Percentiles rank a stretch among this genome's conserved stretches.
phyloP scores from a whole-genome alignment of 805 yeast genomes.

The Lipomyces kockii region DNA sequence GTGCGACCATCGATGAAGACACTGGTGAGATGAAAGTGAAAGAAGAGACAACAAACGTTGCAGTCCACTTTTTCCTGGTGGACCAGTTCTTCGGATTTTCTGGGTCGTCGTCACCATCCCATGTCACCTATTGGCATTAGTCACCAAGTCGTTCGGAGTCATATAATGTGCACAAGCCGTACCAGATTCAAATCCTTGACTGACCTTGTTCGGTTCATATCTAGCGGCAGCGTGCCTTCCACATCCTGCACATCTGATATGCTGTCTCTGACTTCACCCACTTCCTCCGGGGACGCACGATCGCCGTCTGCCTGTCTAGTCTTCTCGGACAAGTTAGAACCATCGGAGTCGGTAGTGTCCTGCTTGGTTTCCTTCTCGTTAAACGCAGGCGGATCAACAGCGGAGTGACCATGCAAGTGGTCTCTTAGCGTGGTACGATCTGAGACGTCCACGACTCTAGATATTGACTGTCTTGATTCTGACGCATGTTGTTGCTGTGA shows the following conservation, averaged over 20 bases:
- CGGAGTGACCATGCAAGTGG: no score
- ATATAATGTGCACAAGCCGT: neutral
- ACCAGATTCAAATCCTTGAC: neutral
- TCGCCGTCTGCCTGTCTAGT: no score
- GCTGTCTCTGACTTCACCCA: no score
- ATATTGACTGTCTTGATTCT: no score
- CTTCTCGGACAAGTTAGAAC: no score
- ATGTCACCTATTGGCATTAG: slow-evolving; percentile 12
- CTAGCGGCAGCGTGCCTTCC: neutral
- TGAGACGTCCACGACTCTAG: no score
- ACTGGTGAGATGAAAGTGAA: slow-evolving; percentile 14
- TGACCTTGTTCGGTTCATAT: neutral
- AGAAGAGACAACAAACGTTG: slow-evolving; percentile 42
- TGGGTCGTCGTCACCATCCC: slow-evolving; percentile 45
- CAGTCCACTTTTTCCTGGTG: slow-evolving; percentile 47
- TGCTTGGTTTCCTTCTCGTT: no score
- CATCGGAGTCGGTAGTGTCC: no score
- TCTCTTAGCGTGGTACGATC: no score
- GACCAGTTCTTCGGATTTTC: slow-evolving; percentile 49
- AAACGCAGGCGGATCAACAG: no score
- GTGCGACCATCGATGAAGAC: slow-evolving; percentile 27
- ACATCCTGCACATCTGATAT: neutral
- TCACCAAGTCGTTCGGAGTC: neutral
- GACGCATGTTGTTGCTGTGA: no score
- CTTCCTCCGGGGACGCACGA: no score